A percentile compares a stretch with the other conserved stretches of the same genome.
These are phyloP conservation scores for Conticribra weissflogii DNA, from an alignment of 108 stramenopile species.

Conservation along the genomic window DNA sequence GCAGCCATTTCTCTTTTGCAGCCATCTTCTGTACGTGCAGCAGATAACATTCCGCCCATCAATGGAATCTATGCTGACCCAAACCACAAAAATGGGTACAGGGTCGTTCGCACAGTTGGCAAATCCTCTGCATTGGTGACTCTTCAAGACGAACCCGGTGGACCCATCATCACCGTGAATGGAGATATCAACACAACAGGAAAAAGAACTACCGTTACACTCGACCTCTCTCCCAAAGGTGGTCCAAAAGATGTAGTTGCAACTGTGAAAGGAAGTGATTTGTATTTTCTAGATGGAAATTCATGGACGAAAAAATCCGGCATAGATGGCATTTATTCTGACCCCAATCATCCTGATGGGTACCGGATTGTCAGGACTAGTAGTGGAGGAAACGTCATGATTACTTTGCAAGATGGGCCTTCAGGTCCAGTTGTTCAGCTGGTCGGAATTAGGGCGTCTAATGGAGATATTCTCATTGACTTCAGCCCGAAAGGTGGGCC, in stretches of 20 bases:
- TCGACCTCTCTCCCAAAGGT: conserved; percentile 17
- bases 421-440: conserved; percentile 3
- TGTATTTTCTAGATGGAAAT: conserved; percentile 16
- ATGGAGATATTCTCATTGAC: conserved; percentile 9
- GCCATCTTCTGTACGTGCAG: neutral
- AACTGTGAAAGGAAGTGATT: neutral
- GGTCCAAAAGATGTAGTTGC: conserved; percentile 17
- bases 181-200: conserved; percentile 10
- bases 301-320: conserved; percentile 11
- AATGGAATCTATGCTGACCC: conserved; percentile 21
- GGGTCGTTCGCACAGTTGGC: conserved; percentile 6
- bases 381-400: neutral
- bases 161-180: conserved; percentile 7
- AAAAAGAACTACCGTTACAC: conserved; percentile 6
- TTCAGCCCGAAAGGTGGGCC: conserved; percentile 23
- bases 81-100: conserved; percentile 15
- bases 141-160: conserved; percentile 8
- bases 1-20: neutral
- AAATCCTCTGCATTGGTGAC: conserved; percentile 14
- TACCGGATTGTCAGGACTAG: conserved; percentile 8
- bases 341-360: conserved; percentile 17
- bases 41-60: conserved; percentile 2
- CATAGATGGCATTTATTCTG: conserved; percentile 14
- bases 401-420: conserved; percentile 16
- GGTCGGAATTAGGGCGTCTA: neutral